phyloP scores from a whole-genome alignment of 1,284 basidiomycete species.

The Ceratobasidium sp. region DNA sequence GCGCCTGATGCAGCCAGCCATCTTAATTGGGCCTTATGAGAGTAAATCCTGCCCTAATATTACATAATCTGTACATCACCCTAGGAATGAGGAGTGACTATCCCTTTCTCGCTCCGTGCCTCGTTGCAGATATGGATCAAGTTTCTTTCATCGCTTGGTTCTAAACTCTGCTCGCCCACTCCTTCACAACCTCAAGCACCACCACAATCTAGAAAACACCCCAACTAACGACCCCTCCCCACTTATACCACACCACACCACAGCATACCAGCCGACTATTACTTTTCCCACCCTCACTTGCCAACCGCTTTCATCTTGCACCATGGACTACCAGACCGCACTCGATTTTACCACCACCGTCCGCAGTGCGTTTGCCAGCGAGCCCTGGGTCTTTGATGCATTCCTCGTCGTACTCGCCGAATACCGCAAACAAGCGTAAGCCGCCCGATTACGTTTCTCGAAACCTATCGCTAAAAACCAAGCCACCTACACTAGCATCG shows the following conservation, averaged over 20 bases:
- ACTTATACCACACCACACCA: background rate
- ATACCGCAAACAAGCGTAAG: conserved; percentile 36
- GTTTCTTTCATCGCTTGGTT: conserved; percentile 13
- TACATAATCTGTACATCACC: conserved; percentile 33
- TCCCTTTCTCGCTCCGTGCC: conserved; percentile 34
- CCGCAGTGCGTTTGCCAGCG: conserved; percentile 22
- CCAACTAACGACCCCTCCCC: background rate
- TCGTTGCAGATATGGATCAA: conserved; percentile 32
- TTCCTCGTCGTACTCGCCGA: conserved; percentile 32
- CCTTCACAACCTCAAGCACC: background rate
- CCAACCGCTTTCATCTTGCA: background rate
- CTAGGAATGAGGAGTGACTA: conserved; percentile 15
- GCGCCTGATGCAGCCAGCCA: background rate
- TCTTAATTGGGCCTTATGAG: background rate
- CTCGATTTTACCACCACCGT: conserved; percentile 40
- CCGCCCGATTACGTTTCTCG: conserved; percentile 9
- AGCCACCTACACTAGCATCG: conserved; percentile 15
- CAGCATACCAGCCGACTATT: background rate
- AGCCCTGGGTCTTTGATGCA: conserved; percentile 38
- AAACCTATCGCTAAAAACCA: background rate
- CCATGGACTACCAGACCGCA: conserved; percentile 33
- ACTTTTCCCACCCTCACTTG: background rate
- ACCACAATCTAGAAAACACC: background rate
- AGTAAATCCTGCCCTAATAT: background rate
- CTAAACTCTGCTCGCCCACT: background rate